Evolutionary conservation across 306 rosid species (phyloP), one percentile per base, ranked within the genome.

Genomic region (Adenanthera pavonina): DNA sequence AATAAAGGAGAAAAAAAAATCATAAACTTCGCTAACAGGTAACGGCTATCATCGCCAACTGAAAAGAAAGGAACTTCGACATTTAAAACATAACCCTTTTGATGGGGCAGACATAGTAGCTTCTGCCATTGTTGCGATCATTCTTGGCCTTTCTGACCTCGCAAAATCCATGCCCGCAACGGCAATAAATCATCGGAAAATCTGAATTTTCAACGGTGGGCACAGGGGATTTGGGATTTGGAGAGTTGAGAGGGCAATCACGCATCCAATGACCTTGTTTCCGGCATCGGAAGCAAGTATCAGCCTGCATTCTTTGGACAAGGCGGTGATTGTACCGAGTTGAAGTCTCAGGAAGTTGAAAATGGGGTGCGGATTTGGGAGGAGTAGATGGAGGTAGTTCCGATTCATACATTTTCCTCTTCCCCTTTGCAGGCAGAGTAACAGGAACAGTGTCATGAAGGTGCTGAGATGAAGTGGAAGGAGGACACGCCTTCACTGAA

Each of bases 31-130:
- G 41, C 34, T 1, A 2, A 9, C 14, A 57, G 35, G 14, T n/a
- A 19, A 19, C 14, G 30, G 64, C 64, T 7, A 57, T 57, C 35
- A 57, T 20, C 34, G 9, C 34, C 14, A 57, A 19, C 64, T 54
- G 1, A 82, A 78, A 64, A 5, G 17, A 11, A 5, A 0, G 33
- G 48, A 64, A 5, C 60, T 43, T 44, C 0, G 53, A 33, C 16
- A n/a, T 33, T 17, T 68, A 3, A 3, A 14, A 36, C 46, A 69
- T 8, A 60, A 88, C 94, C 88, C 76, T 81, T 70, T 67, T 46
- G 79, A 88, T 79, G 77, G 89, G 89, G 80, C 92, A 90, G 7
- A 15, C 66, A 62, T 76, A 90, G 72, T 48, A 90, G 13, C 16
- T 3, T 19, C 72, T 81, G 5, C 41, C 81, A 1, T 5, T 6